Conservation (phyloP, 176 grass and related monocot genomes). For the Phoenix roebelenii region DNA sequence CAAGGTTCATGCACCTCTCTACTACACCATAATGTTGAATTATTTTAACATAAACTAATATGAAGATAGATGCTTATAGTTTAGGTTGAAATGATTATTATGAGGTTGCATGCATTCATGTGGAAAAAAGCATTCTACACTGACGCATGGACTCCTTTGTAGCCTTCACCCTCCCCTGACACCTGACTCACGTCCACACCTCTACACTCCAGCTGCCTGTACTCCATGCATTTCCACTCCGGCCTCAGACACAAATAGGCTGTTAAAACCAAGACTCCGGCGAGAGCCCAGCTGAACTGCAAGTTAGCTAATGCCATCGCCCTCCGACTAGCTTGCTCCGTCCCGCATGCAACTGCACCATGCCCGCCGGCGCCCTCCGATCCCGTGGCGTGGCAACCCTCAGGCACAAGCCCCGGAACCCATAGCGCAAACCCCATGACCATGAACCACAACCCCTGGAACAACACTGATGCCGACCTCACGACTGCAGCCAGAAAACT, state of each 20-base stretch:
- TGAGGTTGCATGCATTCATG: too few species aligned
- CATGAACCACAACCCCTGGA: constrained; percentile 77
- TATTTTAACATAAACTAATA: too few species aligned
- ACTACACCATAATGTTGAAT: too few species aligned
- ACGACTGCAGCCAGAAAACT: constrained; percentile 45
- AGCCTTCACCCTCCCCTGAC: constrained; percentile 16
- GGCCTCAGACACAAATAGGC: constrained; percentile 51
- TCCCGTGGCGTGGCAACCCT: constrained; percentile 29
- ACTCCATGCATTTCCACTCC: constrained; percentile 31
- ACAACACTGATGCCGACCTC: constrained; percentile 45
- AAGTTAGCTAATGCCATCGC: constrained; percentile 53
- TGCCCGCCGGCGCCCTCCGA: constrained; percentile 3
- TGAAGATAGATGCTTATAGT: too few species aligned
- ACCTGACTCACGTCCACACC: neutral
- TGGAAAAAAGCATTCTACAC: neutral
- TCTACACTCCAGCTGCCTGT: constrained; percentile 35
- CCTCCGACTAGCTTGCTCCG: constrained; percentile 42
- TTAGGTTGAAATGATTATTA: too few species aligned
- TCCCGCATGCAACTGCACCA: constrained; percentile 43
- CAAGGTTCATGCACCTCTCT: too few species aligned
- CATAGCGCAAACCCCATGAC: constrained; percentile 66
- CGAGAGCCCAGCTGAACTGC: constrained; percentile 72
- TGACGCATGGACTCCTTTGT: constrained; percentile 25
- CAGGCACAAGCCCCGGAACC: constrained; percentile 53
- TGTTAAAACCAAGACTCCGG: constrained; percentile 38